Base-by-base conservation (phyloP, 2,329 filamentous ascomycete species). In the Chrysosphaeria jannelii region DNA sequence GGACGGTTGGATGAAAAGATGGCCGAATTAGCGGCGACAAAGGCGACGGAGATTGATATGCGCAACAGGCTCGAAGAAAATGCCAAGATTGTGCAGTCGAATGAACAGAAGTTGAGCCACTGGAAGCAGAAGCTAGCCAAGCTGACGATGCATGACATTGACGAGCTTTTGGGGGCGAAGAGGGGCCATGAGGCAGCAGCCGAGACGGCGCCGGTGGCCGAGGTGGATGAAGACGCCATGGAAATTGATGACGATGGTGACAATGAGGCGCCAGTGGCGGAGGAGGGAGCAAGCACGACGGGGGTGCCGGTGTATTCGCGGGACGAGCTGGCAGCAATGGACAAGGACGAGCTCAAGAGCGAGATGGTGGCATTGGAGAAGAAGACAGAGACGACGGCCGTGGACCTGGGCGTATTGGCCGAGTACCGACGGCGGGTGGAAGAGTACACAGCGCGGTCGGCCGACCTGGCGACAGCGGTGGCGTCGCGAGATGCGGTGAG, bases 11-110 rank as follows among this genome's bases (percentile, higher is more conserved):
- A 97, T 33, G 66, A 72, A 35, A 89, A 79, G 51, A 70, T 63
- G 2, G 49, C 66, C 0, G 76, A 88, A 39, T 55, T 93, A 27
- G 91, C 93, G 38, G 70, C 76, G 37, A 89, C 71, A 0, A 63
- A 81, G 7, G 79, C 76, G 1, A 52, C 69, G 3, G 85, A 97
- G 43, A 91, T 97, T 29, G 85, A 97, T 44, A 91, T 93, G 78
- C 71, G 74, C 31, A 93, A 93, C 46, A 89, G 89, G 47, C 65
- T 97, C 2, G 85, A 93, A 38, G 81, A 93, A 39, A 85, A 81
- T 41, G 72, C 90, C 33, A 97, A 97, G 46, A 61, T 68, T 7
- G 56, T 93, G 9, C 45, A 49, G 0, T 81, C 93, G 38, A 90
- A 88, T 43, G 66, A 88, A 41, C 79, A 74, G 44, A 65, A 72